A percentile compares a stretch with the other conserved stretches of the same genome.
phyloP scores from a whole-genome alignment of 768 basidiomycete species.

The Auricularia cornea region DNA sequence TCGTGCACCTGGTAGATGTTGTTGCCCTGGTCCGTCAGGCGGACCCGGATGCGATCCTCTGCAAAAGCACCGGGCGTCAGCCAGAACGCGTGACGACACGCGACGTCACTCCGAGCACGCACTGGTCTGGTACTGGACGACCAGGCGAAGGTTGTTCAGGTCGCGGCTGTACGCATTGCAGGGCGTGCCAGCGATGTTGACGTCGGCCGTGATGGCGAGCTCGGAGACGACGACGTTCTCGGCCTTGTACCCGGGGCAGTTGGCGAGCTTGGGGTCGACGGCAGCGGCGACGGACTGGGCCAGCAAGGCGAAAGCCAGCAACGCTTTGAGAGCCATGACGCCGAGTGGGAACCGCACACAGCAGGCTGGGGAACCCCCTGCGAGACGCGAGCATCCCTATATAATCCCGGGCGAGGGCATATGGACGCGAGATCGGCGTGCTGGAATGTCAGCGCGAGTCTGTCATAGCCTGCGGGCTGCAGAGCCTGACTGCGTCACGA shows the following conservation, averaged over 20 bases:
- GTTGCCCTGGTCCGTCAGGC: constrained; percentile 31
- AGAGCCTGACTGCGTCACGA: too few relatives aligned
- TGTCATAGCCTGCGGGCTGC: too few relatives aligned
- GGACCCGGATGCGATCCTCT: neutral
- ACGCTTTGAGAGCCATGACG: too few relatives aligned
- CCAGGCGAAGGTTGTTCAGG: constrained; percentile 36
- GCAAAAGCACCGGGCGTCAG: neutral
- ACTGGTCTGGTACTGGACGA: constrained; percentile 49
- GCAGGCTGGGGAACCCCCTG: too few relatives aligned
- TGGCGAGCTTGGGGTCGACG: neutral
- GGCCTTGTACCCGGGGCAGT: constrained; percentile 42
- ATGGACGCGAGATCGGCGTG: too few relatives aligned
- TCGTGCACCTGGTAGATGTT: constrained; percentile 64
- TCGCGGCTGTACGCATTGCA: constrained; percentile 58
- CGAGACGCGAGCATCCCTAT: too few relatives aligned
- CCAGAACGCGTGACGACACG: neutral
- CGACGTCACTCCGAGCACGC: neutral
- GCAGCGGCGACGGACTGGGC: too few relatives aligned
- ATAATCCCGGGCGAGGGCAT: too few relatives aligned
- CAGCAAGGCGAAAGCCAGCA: too few relatives aligned
- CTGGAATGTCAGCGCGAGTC: too few relatives aligned
- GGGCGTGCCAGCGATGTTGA: constrained; percentile 39
- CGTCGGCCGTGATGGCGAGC: constrained; percentile 39
- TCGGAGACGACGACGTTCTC: constrained; percentile 31
- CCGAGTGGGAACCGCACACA: too few relatives aligned